Percentiles rank a stretch among this genome's conserved stretches.
These are phyloP conservation scores for Botryotinia calthae DNA, from an alignment of 2,329 filamentous ascomycete species.

Conservation along the genomic window DNA sequence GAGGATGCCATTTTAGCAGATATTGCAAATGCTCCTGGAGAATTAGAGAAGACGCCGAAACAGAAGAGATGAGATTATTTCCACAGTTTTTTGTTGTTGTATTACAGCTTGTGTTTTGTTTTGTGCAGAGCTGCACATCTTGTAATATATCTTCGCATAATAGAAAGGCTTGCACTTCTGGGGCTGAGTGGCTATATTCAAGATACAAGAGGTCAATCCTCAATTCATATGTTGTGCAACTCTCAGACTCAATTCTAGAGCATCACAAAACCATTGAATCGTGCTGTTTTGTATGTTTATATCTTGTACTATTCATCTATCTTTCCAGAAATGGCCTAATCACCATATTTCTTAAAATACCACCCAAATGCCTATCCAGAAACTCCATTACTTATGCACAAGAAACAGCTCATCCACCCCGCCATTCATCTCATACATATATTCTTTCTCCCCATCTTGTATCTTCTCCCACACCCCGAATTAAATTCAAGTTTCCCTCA, in stretches of 20 bases:
- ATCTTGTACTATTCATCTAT: not conserved
- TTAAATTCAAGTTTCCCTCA: not conserved
- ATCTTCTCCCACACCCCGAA: not conserved
- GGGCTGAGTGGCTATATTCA: not conserved
- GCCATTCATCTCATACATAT: not conserved
- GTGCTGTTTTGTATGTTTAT: not conserved
- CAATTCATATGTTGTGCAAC: not conserved
- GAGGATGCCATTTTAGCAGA: conserved; percentile 20
- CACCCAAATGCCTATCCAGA: not conserved
- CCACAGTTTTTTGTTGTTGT: not conserved
- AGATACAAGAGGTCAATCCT: not conserved
- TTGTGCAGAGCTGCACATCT: not conserved
- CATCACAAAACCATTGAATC: not conserved
- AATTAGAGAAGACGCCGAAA: conserved; percentile 22
- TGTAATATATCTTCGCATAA: not conserved
- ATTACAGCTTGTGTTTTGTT: not conserved
- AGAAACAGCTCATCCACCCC: not conserved
- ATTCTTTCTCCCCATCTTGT: too few relatives aligned
- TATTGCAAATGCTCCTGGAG: conserved; percentile 26
- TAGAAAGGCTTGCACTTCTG: not conserved
- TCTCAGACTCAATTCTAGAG: not conserved
- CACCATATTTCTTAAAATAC: not conserved
- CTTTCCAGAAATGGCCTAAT: not conserved
- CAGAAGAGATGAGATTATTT: conserved; percentile 4
- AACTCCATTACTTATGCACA: not conserved